A percentile compares a stretch with the other conserved stretches of the same genome.
phyloP scores from a whole-genome alignment of 768 basidiomycete genomes.

The Porpolomopsis calyptriformis region DNA sequence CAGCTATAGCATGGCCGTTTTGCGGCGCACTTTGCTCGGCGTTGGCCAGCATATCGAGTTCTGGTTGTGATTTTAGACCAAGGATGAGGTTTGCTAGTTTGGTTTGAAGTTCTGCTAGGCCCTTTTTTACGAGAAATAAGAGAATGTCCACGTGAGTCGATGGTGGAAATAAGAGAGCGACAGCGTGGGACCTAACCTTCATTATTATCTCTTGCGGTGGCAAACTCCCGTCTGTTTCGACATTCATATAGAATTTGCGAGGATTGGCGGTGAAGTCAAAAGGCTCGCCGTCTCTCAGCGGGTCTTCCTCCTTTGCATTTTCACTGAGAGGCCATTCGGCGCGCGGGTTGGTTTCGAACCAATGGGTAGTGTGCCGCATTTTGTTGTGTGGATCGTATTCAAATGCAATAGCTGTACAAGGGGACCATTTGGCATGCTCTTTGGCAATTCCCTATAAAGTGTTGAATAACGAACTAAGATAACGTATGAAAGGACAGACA shows the following conservation, averaged over 20 bases:
- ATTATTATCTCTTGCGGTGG: conserved; percentile 82
- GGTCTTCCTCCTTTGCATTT: conserved; percentile 78
- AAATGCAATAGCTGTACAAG: conserved; percentile 87
- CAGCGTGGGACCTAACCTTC: conserved; percentile 40
- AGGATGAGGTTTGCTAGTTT: conserved; percentile 74
- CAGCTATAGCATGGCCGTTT: conserved; percentile 20
- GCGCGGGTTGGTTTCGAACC: conserved; percentile 77
- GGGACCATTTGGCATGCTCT: conserved; percentile 99
- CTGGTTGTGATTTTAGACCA: conserved; percentile 55
- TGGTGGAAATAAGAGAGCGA: no score
- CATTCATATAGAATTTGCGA: conserved; percentile 85
- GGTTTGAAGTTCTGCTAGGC: conserved; percentile 65
- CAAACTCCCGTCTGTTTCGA: conserved; percentile 89
- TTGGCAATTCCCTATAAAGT: conserved; percentile 79
- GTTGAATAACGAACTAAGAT: not conserved
- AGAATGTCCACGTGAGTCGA: not conserved
- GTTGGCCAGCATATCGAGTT: conserved; percentile 40
- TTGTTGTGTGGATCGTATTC: conserved; percentile 99
- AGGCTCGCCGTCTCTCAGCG: conserved; percentile 64
- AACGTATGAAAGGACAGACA: conserved; percentile 20
- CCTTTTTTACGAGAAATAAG: conserved; percentile 29
- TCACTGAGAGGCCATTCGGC: conserved; percentile 87
- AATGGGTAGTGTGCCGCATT: conserved; percentile 88
- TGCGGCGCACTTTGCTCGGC: conserved; percentile 22
- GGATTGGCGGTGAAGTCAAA: conserved; percentile 89